Percentiles rank a stretch among this genome's conserved stretches.
These are phyloP conservation scores for Mesotaenium endlicherianum DNA, from an alignment of 139 green algal species.

Conservation along the genomic window DNA sequence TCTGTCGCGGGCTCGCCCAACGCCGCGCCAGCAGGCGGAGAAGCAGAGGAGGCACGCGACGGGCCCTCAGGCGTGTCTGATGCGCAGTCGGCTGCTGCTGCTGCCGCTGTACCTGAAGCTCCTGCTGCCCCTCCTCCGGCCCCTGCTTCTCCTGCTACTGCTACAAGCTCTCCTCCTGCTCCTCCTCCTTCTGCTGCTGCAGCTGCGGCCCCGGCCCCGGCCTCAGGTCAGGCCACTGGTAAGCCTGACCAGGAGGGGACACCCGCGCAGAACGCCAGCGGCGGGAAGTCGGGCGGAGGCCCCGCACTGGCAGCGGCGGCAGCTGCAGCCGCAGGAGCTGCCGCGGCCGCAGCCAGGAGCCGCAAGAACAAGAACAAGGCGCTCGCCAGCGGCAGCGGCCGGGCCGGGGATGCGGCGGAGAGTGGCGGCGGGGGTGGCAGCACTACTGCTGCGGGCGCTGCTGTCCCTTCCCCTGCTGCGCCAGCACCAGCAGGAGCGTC, in stretches of 20 bases:
- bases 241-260: too few species aligned
- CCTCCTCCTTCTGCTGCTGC: neutral
- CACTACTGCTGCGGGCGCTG: too few species aligned
- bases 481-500: neutral
- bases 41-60: neutral
- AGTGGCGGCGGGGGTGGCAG: too few species aligned
- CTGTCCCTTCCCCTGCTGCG: neutral
- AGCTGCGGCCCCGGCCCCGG: neutral
- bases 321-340: neutral
- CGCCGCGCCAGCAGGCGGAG: neutral
- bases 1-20: neutral
- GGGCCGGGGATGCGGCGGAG: too few species aligned
- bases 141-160: neutral
- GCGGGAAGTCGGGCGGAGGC: too few species aligned
- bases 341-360: neutral
- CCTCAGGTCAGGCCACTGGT: too few species aligned
- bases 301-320: neutral
- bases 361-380: constrained; percentile 31
- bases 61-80: too few species aligned
- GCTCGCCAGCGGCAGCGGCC: neutral
- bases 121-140: neutral
- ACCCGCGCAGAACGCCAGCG: too few species aligned
- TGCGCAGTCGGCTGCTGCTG: too few species aligned
- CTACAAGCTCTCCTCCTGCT: neutral
- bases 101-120: too few species aligned